Evolutionary conservation across 495 filamentous ascomycete genomes (phyloP).

Genomic region (Aspergillus sparsus): DNA sequence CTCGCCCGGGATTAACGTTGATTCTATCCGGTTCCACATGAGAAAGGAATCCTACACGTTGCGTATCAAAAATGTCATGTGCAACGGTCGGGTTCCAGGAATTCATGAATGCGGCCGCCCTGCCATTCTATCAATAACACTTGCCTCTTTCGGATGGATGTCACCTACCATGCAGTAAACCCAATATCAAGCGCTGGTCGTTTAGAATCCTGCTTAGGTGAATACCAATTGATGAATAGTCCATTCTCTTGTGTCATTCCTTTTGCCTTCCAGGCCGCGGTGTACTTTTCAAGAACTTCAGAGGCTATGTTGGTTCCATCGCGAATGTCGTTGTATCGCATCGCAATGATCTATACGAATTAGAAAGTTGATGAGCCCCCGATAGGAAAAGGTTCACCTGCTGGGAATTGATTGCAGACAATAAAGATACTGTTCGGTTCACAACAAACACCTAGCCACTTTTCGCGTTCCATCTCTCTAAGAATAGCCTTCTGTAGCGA

Average conservation of each 20-base stretch:
- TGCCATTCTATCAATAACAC: not conserved
- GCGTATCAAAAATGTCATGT: constrained; percentile 1
- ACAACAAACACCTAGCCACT: constrained; percentile 35
- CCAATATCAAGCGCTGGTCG: constrained; percentile 16
- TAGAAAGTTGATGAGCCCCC: not conserved
- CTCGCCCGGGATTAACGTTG: constrained; percentile 13
- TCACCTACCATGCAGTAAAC: constrained; percentile 31
- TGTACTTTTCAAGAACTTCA: constrained; percentile 32
- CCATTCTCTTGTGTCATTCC: constrained; percentile 24
- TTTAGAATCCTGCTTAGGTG: constrained; percentile 25
- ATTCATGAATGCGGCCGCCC: constrained; percentile 35
- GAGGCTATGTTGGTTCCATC: constrained; percentile 28
- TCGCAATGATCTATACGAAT: constrained; percentile 30
- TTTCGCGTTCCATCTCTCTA: constrained; percentile 36
- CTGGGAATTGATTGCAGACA: constrained; percentile 33
- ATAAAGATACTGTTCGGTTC: constrained; percentile 43
- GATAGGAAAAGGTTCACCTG: not conserved
- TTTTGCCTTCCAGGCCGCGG: constrained; percentile 28
- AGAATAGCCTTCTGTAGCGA: constrained; percentile 34
- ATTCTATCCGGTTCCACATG: constrained; percentile 20
- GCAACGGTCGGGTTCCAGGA: constrained; percentile 30
- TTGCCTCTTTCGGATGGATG: not conserved
- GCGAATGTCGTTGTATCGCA: constrained; percentile 34
- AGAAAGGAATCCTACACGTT: constrained; percentile 5
- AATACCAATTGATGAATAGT: constrained; percentile 26